Percentiles rank a stretch among this genome's conserved stretches.
phyloP scores from a whole-genome alignment of 768 basidiomycete genomes.

The Pleurotus djamor region DNA sequence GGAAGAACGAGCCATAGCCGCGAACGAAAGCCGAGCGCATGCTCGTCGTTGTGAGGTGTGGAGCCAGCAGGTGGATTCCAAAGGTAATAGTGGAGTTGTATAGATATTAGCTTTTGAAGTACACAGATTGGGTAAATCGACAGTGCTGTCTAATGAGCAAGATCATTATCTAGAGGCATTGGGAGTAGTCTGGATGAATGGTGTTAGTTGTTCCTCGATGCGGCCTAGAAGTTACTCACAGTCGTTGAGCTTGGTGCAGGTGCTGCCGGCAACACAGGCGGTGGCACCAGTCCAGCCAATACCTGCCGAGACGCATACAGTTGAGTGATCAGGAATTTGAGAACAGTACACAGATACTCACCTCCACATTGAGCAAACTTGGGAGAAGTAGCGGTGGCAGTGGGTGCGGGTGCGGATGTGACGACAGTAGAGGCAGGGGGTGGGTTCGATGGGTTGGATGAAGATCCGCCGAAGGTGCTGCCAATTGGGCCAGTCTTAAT shows the following conservation, averaged over 20 bases:
- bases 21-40: not conserved
- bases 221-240: slow-evolving; percentile 27
- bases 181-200: not conserved
- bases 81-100: no score
- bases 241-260: slow-evolving; percentile 32
- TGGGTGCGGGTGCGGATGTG: not conserved
- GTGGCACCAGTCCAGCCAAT: slow-evolving; percentile 40
- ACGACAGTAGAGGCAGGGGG: not conserved
- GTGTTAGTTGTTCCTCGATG: not conserved
- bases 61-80: not conserved
- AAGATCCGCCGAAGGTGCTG: slow-evolving; percentile 23
- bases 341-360: not conserved
- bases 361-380: slow-evolving; percentile 3
- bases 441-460: not conserved
- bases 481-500: slow-evolving; percentile 37
- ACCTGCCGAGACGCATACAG: slow-evolving; percentile 12
- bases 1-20: not conserved
- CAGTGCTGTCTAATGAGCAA: no score
- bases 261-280: slow-evolving; percentile 32
- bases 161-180: not conserved
- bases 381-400: not conserved
- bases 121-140: no score
- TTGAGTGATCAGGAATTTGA: no score
- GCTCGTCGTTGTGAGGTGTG: not conserved
- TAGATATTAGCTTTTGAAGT: no score